Conservation (phyloP, 2,329 filamentous ascomycete genomes). For the Diplodia intermedia region DNA sequence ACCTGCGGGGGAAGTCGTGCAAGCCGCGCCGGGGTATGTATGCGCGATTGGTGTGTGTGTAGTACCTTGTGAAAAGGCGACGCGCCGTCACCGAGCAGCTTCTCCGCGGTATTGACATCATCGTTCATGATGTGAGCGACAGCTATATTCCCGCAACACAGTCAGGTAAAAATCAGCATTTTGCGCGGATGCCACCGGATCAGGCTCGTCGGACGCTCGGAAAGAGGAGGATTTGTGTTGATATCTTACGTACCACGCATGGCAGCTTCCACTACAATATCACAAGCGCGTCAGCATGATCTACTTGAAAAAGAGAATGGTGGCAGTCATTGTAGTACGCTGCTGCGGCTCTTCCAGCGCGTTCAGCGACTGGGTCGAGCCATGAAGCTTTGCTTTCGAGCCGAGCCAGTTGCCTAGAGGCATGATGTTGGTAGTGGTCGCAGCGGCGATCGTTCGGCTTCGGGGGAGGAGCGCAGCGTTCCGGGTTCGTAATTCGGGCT, state of each 20-base stretch:
- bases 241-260: slow-evolving; percentile 50
- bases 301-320: background rate
- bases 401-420: slow-evolving; percentile 44
- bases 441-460: background rate
- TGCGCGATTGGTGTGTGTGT: slow-evolving; percentile 16
- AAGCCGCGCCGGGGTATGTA: background rate
- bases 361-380: slow-evolving; percentile 63
- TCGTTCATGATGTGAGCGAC: slow-evolving; percentile 83
- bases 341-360: slow-evolving; percentile 65
- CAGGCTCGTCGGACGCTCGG: background rate
- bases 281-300: slow-evolving; percentile 36
- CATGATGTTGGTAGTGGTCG: slow-evolving; percentile 7
- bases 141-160: slow-evolving; percentile 51
- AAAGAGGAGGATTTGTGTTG: background rate
- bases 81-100: slow-evolving; percentile 70
- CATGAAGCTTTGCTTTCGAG: slow-evolving; percentile 43
- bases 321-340: slow-evolving; percentile 48
- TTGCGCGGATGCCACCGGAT: background rate
- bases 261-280: slow-evolving; percentile 52
- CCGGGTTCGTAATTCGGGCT: background rate
- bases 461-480: background rate
- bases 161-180: background rate
- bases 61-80: slow-evolving; percentile 83
- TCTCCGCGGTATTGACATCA: slow-evolving; percentile 84
- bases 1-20: background rate